phyloP scores from a whole-genome alignment of 495 filamentous ascomycete genomes.

The Penicillium paradoxum region DNA sequence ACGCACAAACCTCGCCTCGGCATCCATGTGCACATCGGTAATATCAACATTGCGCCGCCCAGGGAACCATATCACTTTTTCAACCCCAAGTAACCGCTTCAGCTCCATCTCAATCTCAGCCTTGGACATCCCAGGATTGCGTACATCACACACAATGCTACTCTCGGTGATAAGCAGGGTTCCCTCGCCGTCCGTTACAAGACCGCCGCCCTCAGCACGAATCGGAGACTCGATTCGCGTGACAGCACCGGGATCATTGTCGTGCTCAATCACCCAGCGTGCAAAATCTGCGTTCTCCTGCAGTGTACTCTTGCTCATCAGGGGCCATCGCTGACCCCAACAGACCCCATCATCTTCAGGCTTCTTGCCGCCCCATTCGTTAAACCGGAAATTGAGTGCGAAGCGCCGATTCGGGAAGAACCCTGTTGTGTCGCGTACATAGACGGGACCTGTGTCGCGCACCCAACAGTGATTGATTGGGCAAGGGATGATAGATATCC shows the following conservation, averaged over 20 bases:
- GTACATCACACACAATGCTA: conserved; percentile 22
- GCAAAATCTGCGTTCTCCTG: conserved; percentile 23
- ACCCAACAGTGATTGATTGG: conserved; percentile 29
- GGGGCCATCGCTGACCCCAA: conserved; percentile 16
- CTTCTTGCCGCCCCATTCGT: conserved; percentile 28
- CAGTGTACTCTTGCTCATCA: conserved; percentile 13
- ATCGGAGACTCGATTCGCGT: conserved; percentile 15
- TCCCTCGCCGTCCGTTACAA: conserved; percentile 26
- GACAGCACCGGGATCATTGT: conserved; percentile 12
- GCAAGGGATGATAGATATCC: conserved; percentile 15
- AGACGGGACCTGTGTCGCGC: conserved; percentile 25
- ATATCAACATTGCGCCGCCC: conserved; percentile 22
- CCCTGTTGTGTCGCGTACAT: conserved; percentile 20
- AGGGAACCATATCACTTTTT: conserved; percentile 28
- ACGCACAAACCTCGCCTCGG: conserved; percentile 22
- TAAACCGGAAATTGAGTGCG: conserved; percentile 25
- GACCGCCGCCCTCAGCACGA: conserved; percentile 21
- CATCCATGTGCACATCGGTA: conserved; percentile 26
- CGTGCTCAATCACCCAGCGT: conserved; percentile 18
- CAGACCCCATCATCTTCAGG: conserved; percentile 11
- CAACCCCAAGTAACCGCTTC: conserved; percentile 20
- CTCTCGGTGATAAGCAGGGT: conserved; percentile 27
- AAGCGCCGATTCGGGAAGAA: conserved; percentile 10
- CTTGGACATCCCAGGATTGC: conserved; percentile 21
- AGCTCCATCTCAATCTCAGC: conserved; percentile 21